phyloP scores from a whole-genome alignment of 1,284 basidiomycete species.

The Wolfiporia cocos region DNA sequence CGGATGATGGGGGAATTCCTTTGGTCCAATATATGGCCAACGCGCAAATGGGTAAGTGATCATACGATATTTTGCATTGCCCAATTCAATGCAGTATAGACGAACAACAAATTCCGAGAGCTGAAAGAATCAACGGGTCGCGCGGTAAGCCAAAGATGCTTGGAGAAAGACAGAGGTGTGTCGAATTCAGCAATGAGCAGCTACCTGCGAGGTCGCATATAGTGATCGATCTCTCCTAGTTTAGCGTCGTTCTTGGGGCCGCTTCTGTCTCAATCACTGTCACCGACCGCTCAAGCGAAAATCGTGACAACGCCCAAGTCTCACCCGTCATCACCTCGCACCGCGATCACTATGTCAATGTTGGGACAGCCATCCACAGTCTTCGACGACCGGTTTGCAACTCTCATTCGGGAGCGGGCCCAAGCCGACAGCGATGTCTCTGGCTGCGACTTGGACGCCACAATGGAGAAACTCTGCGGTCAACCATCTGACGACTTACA shows the following conservation, averaged over 20 bases:
- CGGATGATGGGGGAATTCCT: constrained; percentile 26
- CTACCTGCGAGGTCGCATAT: not conserved
- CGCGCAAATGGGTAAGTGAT: constrained; percentile 36
- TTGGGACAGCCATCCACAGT: constrained; percentile 33
- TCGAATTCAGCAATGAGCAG: constrained; percentile 7
- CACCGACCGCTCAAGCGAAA: constrained; percentile 6
- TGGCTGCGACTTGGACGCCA: constrained; percentile 6
- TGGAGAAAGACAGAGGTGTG: constrained; percentile 16
- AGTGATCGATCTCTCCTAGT: constrained; percentile 19
- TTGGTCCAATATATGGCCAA: constrained; percentile 28
- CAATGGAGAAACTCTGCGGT: constrained; percentile 13
- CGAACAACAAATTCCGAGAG: constrained; percentile 25
- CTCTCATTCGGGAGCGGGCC: constrained; percentile 3
- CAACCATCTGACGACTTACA: constrained; percentile 18
- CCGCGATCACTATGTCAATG: constrained; percentile 28
- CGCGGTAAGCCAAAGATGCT: constrained; percentile 16
- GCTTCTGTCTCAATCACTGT: constrained; percentile 18
- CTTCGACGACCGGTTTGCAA: constrained; percentile 3
- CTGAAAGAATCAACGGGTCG: constrained; percentile 15
- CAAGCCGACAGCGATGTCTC: constrained; percentile 28
- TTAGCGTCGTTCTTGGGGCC: constrained; percentile 29
- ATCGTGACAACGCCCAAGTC: constrained; percentile 26
- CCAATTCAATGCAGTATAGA: constrained; percentile 21
- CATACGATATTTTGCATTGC: not conserved
- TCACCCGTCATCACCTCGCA: constrained; percentile 24